Base-by-base conservation (phyloP, 2,329 filamentous ascomycete species). In the Eutypella sp. region DNA sequence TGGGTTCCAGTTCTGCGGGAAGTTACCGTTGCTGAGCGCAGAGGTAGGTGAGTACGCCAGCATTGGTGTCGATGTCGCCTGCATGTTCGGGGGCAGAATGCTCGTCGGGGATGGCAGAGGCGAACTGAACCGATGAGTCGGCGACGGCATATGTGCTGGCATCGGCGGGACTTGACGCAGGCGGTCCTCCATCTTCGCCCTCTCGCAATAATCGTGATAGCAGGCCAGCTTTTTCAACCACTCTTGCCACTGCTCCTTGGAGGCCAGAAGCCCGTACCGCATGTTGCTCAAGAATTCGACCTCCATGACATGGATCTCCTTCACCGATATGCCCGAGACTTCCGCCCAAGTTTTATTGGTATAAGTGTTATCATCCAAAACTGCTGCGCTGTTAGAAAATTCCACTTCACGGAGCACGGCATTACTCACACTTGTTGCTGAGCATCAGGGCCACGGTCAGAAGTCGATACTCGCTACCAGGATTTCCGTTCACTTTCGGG, bases 331-430 rank as follows among this genome's bases (percentile, higher is more conserved):
- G 38, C 88, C 87, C 1, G 93, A 97, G 10, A 99, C 93, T 59
- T 99, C 93, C 2, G 92, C 93, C 93, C 93, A 99, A 0, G 93
- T 99, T 74, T 97, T 96, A 73, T 99, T 99, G 31, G 93, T 97
- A 68, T 99, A 99, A 0, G 93, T 97, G 66, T 97, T 99, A 67
- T 99, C 93, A 63, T 99, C 93, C 58, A 99, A 72, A 64, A 97
- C 85, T 89, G 23, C 45, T 47, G 41, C 24, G 24, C 41, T 42
- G 40, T 52, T 47, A 57, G n/a, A 48, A 42, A 13, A 18, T 43
- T 19, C 8, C 11, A 36, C 22, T 2, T 24, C 45, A 15, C 13
- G 29, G 15, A 7, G 6, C 25, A 25, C 7, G 40, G 36, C 18
- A 9, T 15, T 8, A 72, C 81, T 61, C 67, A 88, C 85, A 99